These are phyloP conservation scores for Cercophora samala DNA, from an alignment of 495 filamentous ascomycete species.

Conservation along the genomic window DNA sequence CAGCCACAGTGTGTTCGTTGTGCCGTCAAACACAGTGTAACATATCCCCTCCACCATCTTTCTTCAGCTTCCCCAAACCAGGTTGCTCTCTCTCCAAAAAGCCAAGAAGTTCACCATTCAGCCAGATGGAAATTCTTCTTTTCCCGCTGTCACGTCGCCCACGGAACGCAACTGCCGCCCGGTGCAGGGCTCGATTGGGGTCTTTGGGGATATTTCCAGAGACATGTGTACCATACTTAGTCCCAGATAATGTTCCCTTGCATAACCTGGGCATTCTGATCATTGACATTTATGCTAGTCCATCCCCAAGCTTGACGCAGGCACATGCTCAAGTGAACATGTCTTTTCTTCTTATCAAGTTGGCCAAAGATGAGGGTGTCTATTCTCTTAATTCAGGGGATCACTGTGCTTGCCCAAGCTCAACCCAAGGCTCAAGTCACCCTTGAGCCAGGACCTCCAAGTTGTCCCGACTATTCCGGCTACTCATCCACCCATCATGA, in stretches of 20 bases:
- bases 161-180: slow-evolving; percentile 6
- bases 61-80: not conserved
- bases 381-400: not conserved
- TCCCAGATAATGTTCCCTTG: not conserved
- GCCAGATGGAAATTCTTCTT: not conserved
- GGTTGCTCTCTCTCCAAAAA: not conserved
- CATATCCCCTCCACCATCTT: not conserved
- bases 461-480: slow-evolving; percentile 53
- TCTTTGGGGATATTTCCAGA: too few relatives aligned
- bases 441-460: not conserved
- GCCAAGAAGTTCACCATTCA: not conserved
- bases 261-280: slow-evolving; percentile 1
- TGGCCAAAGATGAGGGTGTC: not conserved
- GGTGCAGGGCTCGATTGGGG: not conserved
- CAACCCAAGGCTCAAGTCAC: not conserved
- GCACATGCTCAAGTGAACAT: not conserved
- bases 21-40: not conserved
- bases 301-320: not conserved
- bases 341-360: not conserved
- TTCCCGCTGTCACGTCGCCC: not conserved
- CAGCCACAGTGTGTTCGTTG: not conserved
- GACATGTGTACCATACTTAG: too few relatives aligned
- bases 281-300: not conserved
- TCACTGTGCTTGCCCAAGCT: not conserved
- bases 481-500: slow-evolving; percentile 48